A percentile compares a stretch with the other conserved stretches of the same genome.
phyloP scores from a whole-genome alignment of 352 stramenopile genomes.

The Pythium diclinum region DNA sequence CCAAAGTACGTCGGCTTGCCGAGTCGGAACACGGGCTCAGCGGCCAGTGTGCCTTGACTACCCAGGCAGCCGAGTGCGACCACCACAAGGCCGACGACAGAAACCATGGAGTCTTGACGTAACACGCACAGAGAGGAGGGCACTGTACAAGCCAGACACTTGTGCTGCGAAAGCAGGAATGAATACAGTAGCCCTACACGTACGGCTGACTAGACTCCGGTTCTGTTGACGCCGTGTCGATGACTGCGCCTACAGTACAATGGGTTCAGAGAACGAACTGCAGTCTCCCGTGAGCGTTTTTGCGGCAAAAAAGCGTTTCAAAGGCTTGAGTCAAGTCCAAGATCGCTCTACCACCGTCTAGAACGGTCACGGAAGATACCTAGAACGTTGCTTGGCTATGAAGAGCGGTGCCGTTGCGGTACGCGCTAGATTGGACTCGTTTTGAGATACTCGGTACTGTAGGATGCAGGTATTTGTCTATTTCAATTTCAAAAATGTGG shows the following conservation, averaged over 20 bases:
- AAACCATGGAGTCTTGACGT: not conserved
- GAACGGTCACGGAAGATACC: constrained; percentile 1
- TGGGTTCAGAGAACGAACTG: not conserved
- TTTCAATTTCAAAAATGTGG: not conserved
- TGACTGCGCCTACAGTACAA: too few species aligned
- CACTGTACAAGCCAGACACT: not conserved
- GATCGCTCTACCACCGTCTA: not conserved
- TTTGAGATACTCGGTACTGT: not conserved
- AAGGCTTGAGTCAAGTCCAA: not conserved
- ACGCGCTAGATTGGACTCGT: not conserved
- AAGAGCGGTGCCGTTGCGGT: not conserved
- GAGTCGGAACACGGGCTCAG: constrained; percentile 18
- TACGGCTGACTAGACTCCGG: not conserved
- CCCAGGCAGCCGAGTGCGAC: not conserved
- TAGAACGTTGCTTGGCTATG: not conserved
- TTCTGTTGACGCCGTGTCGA: not conserved
- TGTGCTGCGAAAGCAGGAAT: constrained; percentile 3
- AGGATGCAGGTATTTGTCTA: not conserved
- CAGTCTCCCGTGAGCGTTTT: not conserved
- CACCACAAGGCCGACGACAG: not conserved
- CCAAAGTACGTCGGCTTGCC: constrained; percentile 20
- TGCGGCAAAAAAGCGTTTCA: not conserved
- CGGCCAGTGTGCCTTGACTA: not conserved
- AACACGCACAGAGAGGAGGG: too few species aligned
- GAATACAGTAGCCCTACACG: not conserved